These are phyloP conservation scores for Typha latifolia DNA, from an alignment of 176 grass and related monocot species.

Conservation along the genomic window DNA sequence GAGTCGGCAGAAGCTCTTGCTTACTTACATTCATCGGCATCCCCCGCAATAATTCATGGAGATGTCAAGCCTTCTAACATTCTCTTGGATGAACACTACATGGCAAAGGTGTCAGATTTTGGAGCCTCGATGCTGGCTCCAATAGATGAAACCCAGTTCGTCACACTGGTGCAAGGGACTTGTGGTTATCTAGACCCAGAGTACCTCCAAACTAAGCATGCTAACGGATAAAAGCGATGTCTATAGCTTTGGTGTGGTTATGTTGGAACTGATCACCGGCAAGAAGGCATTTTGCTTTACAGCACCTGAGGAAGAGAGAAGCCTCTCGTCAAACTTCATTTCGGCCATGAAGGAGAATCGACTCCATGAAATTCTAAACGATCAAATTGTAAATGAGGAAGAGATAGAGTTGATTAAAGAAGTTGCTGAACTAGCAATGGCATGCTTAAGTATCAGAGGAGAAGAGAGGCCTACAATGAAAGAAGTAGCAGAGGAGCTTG, in stretches of 20 bases:
- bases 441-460: not conserved
- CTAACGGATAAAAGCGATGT: not conserved
- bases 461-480: no score
- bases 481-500: not conserved
- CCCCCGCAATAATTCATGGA: not conserved
- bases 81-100: not conserved
- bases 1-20: not conserved
- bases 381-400: not conserved
- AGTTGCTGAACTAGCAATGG: not conserved
- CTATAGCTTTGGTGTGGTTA: not conserved
- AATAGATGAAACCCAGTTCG: not conserved
- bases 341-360: not conserved
- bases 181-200: not conserved
- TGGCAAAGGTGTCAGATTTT: not conserved
- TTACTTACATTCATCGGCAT: conserved; percentile 1
- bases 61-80: not conserved
- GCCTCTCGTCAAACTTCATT: not conserved
- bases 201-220: not conserved
- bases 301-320: not conserved
- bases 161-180: not conserved
- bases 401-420: not conserved
- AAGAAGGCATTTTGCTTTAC: not conserved
- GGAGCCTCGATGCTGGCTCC: not conserved
- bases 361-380: not conserved
- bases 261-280: not conserved